Evolutionary conservation across 2,329 filamentous ascomycete genomes (phyloP), one percentile per base, ranked within the genome.

Genomic region (Beauveria scarabaeidicola): DNA sequence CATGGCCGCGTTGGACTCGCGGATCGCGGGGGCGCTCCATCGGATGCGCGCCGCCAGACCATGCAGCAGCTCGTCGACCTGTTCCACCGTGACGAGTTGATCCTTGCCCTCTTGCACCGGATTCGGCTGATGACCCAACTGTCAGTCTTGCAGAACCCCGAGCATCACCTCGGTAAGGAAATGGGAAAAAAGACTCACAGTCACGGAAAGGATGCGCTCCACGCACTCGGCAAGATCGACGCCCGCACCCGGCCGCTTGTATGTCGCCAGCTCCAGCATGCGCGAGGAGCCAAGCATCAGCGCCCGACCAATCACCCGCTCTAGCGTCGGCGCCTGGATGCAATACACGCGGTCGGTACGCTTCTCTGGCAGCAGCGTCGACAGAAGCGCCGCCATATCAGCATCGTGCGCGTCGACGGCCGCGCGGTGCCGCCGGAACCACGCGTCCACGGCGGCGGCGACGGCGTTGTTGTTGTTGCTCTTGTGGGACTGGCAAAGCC

Each of bases 331-430:
- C 6, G 82, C 75, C 67, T 89, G 83, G 1, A 96, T 77, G 41
- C 79, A 81, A 69, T 92, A 96, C 2, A 93, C 88, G 29, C 90
- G 82, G 68, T 96, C 91, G 3, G 84, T 86, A 57, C 91, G 80
- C 64, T 81, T 85, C 63, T 91, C 86, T 0, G 91, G 90, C 0
- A 95, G 80, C 0, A 97, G 73, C 3, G 87, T 86, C 1, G 89
- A 92, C 0, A 96, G 75, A 1, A 96, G 74, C 2, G 89, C 87
- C 1, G 82, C 75, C 1, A 79, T 76, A 66, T 86, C 76, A 1
- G 82, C 83, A 29, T 80, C 76, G 8, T 81, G 73, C 0, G 78
- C 75, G 67, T 86, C 74, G 17, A 96, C 78, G 1, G 73, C 72
- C 17, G 72, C 70, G 5, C 82, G 81, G 69, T 96, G 82, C 1